phyloP scores from a whole-genome alignment of 352 stramenopile species.

The Phytophthora palmivora region DNA sequence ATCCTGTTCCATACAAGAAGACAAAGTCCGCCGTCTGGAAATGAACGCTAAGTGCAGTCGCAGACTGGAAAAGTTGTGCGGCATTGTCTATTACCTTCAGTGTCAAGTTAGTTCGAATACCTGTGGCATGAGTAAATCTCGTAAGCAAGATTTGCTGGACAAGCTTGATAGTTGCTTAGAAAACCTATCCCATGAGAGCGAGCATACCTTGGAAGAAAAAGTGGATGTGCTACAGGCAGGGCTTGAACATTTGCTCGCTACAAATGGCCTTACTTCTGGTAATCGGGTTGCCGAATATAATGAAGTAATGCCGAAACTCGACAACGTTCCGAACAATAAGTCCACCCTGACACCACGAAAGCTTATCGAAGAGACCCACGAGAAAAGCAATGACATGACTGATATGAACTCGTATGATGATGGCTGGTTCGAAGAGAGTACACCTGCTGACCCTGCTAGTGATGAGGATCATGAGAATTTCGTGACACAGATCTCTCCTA shows the following conservation, averaged over 20 bases:
- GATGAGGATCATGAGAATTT: conserved; percentile 30
- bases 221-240: conserved; percentile 15
- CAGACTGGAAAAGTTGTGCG: conserved; percentile 38
- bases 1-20: conserved; percentile 34
- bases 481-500: conserved; percentile 28
- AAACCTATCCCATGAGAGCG: conserved; percentile 10
- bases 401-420: conserved; percentile 31
- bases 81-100: conserved; percentile 43
- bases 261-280: not conserved
- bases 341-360: not conserved
- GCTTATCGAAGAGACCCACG: conserved; percentile 4
- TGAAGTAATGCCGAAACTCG: not conserved
- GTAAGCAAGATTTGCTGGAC: conserved; percentile 36
- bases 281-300: not conserved
- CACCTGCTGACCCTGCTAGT: conserved; percentile 10
- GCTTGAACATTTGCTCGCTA: conserved; percentile 26
- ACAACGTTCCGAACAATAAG: not conserved
- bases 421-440: conserved; percentile 36
- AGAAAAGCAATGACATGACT: conserved; percentile 10
- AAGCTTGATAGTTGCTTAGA: conserved; percentile 40
- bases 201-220: conserved; percentile 32
- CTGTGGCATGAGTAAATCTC: conserved; percentile 22
- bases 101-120: conserved; percentile 36
- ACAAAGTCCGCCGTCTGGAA: conserved; percentile 32
- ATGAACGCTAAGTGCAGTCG: conserved; percentile 22